These are phyloP conservation scores for Hypoxylon subgilvum DNA, from an alignment of 495 filamentous ascomycete species.

Conservation along the genomic window DNA sequence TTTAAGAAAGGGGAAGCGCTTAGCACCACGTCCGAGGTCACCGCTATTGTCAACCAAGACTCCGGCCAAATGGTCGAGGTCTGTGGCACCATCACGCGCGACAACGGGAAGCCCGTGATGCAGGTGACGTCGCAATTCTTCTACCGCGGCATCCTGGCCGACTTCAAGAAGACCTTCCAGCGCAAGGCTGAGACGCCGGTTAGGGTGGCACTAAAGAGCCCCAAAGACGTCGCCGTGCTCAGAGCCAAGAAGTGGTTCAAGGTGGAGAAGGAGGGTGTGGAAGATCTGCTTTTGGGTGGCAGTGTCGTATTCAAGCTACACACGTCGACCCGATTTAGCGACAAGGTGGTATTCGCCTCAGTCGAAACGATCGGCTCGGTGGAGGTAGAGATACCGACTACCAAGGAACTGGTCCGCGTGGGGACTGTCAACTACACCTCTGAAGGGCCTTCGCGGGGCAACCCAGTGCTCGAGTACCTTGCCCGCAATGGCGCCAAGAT, in stretches of 20 bases:
- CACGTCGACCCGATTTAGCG: constrained; percentile 80
- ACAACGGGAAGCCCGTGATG: constrained; percentile 75
- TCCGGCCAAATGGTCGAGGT: constrained; percentile 93
- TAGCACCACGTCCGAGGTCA: constrained; percentile 83
- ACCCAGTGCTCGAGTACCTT: constrained; percentile 86
- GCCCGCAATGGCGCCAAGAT: constrained; percentile 80
- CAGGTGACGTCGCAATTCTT: constrained; percentile 88
- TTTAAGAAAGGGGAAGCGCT: constrained; percentile 82
- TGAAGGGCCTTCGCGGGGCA: constrained; percentile 73
- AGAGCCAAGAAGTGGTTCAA: constrained; percentile 90
- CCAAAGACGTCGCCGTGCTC: constrained; percentile 83
- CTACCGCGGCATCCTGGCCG: constrained; percentile 80
- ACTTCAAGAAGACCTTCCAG: constrained; percentile 89
- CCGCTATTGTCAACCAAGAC: constrained; percentile 86
- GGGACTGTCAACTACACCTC: constrained; percentile 82
- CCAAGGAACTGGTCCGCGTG: constrained; percentile 86
- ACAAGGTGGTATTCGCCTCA: constrained; percentile 77
- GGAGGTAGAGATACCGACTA: constrained; percentile 76
- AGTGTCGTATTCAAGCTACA: constrained; percentile 86
- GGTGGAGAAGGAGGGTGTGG: constrained; percentile 63
- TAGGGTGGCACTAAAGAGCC: constrained; percentile 72
- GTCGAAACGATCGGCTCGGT: constrained; percentile 84
- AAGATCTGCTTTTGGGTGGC: constrained; percentile 74
- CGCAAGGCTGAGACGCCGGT: constrained; percentile 84
- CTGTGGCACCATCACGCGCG: constrained; percentile 79